Base-by-base conservation (phyloP, 1,139 yeast species). In the Candida labiduridarum region DNA sequence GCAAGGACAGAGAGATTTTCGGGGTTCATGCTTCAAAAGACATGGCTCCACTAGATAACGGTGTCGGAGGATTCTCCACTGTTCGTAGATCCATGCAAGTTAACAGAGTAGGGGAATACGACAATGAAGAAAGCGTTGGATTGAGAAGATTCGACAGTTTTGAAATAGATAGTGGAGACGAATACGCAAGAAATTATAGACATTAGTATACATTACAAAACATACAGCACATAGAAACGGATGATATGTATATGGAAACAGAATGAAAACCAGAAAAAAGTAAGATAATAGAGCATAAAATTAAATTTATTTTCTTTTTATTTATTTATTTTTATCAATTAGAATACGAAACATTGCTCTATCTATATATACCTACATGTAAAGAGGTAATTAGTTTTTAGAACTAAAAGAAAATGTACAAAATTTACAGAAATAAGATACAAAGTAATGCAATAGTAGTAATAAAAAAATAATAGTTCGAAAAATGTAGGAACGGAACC, bases 31-130 rank as follows among this genome's bases (percentile, higher is more conserved):
- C 63, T 46, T 72, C 76, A 48, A 75, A 75, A 59, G 81, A 76
- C 57, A 74, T 75, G 76, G 80, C 76, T 1, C 97, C 97, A 38
- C 73, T 90, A 77, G 96, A 89, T 64, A 87, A 87, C 53, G 94
- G 94, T 8, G 84, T 89, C 36, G 92, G 96, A 3, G 91, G 92
- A 2, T 79, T 80, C 56, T 70, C 76, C n/a, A 80, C 82, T 22
- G 73, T 80, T 62, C 75, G 85, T 67, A 71, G 84, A 61, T 79
- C 85, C 1, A 78, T 90, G 78, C 95, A 89, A 68, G 71, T 87
- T 4, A 71, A 80, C 36, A 77, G 92, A 57, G 42, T 45, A 29
- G 72, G 76, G 40, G 80, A 76, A 46, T 70, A 66, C 51, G 73
- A 74, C 45, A 66, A 69, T 46, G 84, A 81, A 57, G 87, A 82